These are phyloP conservation scores for Flaveria robusta DNA, from an alignment of 129 eudicot genomes.

Conservation along the genomic window DNA sequence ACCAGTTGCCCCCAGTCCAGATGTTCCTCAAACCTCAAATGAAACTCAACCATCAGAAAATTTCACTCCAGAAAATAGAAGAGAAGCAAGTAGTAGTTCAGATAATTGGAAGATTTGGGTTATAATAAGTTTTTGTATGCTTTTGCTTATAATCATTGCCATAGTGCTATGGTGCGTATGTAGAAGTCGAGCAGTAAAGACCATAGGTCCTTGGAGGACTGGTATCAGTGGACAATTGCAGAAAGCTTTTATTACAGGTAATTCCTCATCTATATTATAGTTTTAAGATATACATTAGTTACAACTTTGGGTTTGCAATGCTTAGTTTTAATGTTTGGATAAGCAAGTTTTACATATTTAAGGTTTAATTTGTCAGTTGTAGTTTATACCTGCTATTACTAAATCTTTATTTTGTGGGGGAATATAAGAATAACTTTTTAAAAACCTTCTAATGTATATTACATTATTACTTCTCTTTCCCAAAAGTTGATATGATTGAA, in stretches of 20 bases:
- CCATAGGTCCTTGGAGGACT: slow-evolving; percentile 79
- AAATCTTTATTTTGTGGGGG: background rate
- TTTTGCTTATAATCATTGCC: slow-evolving; percentile 42
- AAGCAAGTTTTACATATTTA: background rate
- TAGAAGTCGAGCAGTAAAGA: slow-evolving; percentile 57
- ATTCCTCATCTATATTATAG: background rate
- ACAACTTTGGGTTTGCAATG: background rate
- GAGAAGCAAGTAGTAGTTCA: slow-evolving; percentile 16
- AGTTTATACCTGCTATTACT: background rate
- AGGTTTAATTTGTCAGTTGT: background rate
- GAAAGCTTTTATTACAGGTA: slow-evolving; percentile 88
- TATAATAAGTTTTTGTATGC: slow-evolving; percentile 37
- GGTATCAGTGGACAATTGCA: slow-evolving; percentile 92
- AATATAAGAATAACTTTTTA: background rate
- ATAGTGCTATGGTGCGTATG: slow-evolving; percentile 44
- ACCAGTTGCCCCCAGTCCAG: slow-evolving; percentile 19
- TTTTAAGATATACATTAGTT: slow-evolving; percentile 11
- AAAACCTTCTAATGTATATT: background rate
- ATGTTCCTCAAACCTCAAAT: slow-evolving; percentile 30
- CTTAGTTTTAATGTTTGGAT: slow-evolving; percentile 8
- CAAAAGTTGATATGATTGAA: no score
- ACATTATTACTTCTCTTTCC: background rate
- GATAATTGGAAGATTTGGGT: slow-evolving; percentile 50
- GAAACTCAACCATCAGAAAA: slow-evolving; percentile 27
- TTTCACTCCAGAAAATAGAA: slow-evolving; percentile 15